These are phyloP conservation scores for Exutisphaerella laricina DNA, from an alignment of 2,329 filamentous ascomycete species.

Conservation along the genomic window DNA sequence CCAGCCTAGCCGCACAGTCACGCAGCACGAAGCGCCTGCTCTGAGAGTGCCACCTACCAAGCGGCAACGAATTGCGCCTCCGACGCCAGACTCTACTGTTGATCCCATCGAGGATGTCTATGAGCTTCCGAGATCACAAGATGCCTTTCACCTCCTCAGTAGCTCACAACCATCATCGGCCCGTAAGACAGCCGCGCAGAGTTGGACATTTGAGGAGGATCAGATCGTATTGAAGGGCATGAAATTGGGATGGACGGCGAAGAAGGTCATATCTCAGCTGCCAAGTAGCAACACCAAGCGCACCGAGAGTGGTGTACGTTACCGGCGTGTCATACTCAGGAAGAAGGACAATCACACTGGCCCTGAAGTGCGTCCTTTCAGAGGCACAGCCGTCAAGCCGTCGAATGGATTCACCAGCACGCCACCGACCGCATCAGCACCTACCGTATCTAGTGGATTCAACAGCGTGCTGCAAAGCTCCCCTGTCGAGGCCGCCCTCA, in stretches of 20 bases:
- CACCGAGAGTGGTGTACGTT: not conserved
- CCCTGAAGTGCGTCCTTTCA: too few relatives aligned
- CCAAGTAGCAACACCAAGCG: not conserved
- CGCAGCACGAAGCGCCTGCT: not conserved
- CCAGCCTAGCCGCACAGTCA: not conserved
- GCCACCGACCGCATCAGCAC: not conserved
- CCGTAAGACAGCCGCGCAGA: not conserved
- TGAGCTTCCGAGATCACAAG: not conserved
- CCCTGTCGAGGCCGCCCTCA: not conserved
- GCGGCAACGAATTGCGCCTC: not conserved
- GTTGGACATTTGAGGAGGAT: constrained; percentile 4
- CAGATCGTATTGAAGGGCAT: constrained; percentile 1
- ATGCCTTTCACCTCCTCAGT: not conserved
- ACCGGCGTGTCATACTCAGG: not conserved
- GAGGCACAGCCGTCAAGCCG: too few relatives aligned
- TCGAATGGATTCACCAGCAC: not conserved
- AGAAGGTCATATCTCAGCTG: not conserved
- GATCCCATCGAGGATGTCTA: constrained; percentile 1
- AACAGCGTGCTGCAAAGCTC: not conserved
- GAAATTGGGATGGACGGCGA: not conserved
- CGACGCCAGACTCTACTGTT: not conserved
- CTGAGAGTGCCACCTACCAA: not conserved
- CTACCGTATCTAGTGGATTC: not conserved
- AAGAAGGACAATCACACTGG: not conserved
- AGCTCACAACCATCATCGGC: not conserved